Evolutionary conservation across 768 basidiomycete genomes (phyloP).

Genomic region (Rubroboletus pulcherrimus): DNA sequence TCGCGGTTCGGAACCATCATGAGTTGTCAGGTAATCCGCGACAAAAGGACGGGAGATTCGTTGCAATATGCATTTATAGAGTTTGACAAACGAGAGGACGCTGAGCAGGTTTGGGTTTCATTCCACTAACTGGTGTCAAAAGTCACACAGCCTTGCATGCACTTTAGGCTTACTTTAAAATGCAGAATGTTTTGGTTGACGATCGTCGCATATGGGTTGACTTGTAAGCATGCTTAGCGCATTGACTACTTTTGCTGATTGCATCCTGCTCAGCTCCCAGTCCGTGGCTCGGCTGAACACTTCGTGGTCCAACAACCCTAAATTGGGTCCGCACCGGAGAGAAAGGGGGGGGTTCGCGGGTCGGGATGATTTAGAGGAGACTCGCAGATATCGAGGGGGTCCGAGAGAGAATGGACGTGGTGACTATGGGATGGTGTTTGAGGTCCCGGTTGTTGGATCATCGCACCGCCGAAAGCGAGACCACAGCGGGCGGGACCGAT

Average conservation of each 20-base stretch:
- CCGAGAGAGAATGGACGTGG: slow-evolving; percentile 29
- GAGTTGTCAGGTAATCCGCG: slow-evolving; percentile 96
- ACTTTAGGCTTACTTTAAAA: slow-evolving; percentile 92
- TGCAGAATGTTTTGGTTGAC: slow-evolving; percentile 98
- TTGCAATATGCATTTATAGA: slow-evolving; percentile 99
- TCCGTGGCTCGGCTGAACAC: slow-evolving; percentile 87
- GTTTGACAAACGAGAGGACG: slow-evolving; percentile 90
- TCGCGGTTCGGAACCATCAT: slow-evolving; percentile 93
- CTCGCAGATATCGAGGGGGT: slow-evolving; percentile 56
- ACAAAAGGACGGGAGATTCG: slow-evolving; percentile 94
- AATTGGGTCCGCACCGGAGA: slow-evolving; percentile 42
- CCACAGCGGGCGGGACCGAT: slow-evolving; percentile 48
- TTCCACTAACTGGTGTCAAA: not conserved
- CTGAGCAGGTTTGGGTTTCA: slow-evolving; percentile 71
- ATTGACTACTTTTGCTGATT: slow-evolving; percentile 15
- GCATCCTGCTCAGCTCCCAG: slow-evolving; percentile 60
- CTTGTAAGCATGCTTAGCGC: slow-evolving; percentile 58
- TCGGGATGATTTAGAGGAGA: slow-evolving; percentile 69
- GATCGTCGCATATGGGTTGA: slow-evolving; percentile 99
- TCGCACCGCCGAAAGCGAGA: slow-evolving; percentile 43
- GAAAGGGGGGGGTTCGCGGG: slow-evolving; percentile 56
- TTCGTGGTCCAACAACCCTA: slow-evolving; percentile 76
- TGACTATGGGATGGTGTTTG: slow-evolving; percentile 81
- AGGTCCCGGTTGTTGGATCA: slow-evolving; percentile 46
- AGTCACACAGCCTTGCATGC: slow-evolving; percentile 3